Percentiles rank a stretch among this genome's conserved stretches.
These are phyloP conservation scores for Malus hybrid DNA, from an alignment of 331 rosid species.

Conservation along the genomic window DNA sequence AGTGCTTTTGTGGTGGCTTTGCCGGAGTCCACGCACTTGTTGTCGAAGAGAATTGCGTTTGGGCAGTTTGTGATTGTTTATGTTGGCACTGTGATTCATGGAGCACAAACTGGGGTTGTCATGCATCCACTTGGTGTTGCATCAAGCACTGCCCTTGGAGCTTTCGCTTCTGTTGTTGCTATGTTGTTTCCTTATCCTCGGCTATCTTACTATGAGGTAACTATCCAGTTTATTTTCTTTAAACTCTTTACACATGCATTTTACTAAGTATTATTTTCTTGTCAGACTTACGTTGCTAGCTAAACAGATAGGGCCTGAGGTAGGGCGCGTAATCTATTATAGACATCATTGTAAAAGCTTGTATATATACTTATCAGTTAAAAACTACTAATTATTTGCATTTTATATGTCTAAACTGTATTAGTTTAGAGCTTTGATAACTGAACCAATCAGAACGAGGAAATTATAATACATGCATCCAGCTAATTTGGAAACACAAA, in stretches of 20 bases:
- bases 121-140: slow-evolving; percentile 50
- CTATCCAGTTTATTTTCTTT: too few relatives aligned
- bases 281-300: too few relatives aligned
- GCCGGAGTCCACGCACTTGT: slow-evolving; percentile 45
- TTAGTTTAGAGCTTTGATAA: background rate
- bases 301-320: too few relatives aligned
- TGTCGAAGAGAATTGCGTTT: slow-evolving; percentile 57
- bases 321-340: too few relatives aligned
- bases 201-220: slow-evolving; percentile 42
- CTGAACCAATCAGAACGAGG: background rate
- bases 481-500: background rate
- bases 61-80: slow-evolving; percentile 67
- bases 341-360: too few relatives aligned
- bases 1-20: slow-evolving; percentile 48
- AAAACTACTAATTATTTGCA: background rate
- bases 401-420: background rate
- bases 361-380: background rate
- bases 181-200: slow-evolving; percentile 62
- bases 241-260: background rate
- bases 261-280: too few relatives aligned
- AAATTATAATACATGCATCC: background rate
- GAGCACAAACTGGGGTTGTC: slow-evolving; percentile 22
- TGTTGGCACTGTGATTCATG: slow-evolving; percentile 48
- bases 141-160: slow-evolving; percentile 57
- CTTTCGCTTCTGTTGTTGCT: slow-evolving; percentile 55